These are phyloP conservation scores for Chenopodium album DNA, from an alignment of 148 eudicot genomes.

Conservation along the genomic window DNA sequence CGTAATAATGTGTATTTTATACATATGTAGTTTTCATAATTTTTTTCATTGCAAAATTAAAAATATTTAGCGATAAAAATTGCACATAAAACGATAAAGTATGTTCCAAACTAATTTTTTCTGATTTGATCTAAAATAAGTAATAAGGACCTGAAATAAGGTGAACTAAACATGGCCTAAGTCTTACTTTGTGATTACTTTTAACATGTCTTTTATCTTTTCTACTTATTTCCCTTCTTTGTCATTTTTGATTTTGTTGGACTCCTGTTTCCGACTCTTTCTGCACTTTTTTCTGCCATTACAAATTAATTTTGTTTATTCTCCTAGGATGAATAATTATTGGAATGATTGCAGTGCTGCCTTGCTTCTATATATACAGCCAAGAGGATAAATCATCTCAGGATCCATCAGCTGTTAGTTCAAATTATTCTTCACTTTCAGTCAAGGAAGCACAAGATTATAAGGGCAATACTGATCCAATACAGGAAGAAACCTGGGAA, in stretches of 20 bases:
- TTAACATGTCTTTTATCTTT: not conserved
- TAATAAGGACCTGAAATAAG: no score
- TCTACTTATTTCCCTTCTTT: not conserved
- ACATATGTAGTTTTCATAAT: no score
- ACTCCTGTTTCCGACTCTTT: not conserved
- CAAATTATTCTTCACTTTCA: conserved; percentile 38
- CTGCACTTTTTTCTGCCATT: not conserved
- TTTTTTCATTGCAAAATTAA: no score
- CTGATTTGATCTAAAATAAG: no score
- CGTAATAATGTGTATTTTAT: no score
- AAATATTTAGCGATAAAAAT: no score
- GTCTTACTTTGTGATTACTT: not conserved
- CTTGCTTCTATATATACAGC: conserved; percentile 72
- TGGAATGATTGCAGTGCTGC: conserved; percentile 58
- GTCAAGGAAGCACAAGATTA: conserved; percentile 37
- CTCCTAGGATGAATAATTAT: not conserved
- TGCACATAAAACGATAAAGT: no score
- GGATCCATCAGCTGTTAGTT: conserved; percentile 33
- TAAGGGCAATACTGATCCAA: conserved; percentile 33
- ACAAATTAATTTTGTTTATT: not conserved
- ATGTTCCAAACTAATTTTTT: no score
- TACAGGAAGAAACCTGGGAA: conserved; percentile 68
- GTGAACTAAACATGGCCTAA: no score
- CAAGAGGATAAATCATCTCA: conserved; percentile 54
- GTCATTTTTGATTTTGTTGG: not conserved